Percentiles rank a stretch among this genome's conserved stretches.
Conservation (phyloP, 345 rosid species). For the Ricinus communis region DNA sequence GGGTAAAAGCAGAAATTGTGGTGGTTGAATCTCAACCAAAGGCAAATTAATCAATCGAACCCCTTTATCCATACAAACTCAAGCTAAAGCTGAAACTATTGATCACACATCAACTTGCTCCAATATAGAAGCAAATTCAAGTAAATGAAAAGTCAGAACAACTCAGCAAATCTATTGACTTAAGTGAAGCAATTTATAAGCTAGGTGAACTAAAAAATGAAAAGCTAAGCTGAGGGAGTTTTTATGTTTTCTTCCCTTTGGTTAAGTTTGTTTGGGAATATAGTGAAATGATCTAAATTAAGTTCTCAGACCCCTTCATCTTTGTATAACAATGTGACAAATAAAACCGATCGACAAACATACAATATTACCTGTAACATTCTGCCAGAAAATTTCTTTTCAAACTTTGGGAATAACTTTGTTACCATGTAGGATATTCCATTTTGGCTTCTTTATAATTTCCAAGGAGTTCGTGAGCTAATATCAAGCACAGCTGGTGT, state of each 20-base stretch:
- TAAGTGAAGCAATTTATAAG: neutral
- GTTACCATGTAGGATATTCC: neutral
- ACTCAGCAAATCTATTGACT: neutral
- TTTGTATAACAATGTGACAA: neutral
- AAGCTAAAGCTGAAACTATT: neutral
- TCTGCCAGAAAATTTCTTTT: neutral
- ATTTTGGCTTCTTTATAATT: neutral
- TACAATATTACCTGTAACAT: neutral
- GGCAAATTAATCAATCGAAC: neutral
- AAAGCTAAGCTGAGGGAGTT: neutral
- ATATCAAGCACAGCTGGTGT: neutral
- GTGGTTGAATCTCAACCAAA: conserved; percentile 1
- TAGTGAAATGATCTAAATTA: neutral
- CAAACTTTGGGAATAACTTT: neutral
- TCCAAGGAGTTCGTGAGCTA: neutral
- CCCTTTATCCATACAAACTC: neutral
- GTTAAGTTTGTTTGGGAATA: neutral
- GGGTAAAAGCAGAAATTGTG: neutral
- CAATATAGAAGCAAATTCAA: neutral
- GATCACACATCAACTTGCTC: neutral
- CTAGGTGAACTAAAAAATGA: neutral
- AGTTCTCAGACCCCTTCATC: neutral
- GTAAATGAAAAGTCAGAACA: neutral
- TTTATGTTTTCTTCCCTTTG: neutral
- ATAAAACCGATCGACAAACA: neutral